Percentiles rank a stretch among this genome's conserved stretches.
Evolutionary conservation across 768 basidiomycete genomes (phyloP).

Genomic region (Suillus occidentalis): DNA sequence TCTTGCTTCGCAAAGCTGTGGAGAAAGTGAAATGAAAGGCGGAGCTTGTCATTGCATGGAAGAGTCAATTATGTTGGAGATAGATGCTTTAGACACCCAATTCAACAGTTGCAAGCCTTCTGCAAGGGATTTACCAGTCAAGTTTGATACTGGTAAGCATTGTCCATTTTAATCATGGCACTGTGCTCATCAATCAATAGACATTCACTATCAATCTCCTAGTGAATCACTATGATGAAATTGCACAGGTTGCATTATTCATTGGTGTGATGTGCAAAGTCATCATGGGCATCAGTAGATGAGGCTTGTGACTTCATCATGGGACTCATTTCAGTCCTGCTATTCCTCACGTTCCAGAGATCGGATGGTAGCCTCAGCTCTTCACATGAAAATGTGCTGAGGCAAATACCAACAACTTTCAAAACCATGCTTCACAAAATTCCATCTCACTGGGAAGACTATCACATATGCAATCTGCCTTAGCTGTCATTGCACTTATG

Average conservation of each 20-base stretch:
- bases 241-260: too few relatives aligned
- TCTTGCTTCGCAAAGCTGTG: neutral
- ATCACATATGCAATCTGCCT: neutral
- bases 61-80: too few relatives aligned
- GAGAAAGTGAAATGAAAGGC: neutral
- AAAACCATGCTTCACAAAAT: constrained; percentile 1
- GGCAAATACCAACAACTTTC: neutral
- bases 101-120: too few relatives aligned
- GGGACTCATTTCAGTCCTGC: constrained; percentile 12
- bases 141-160: too few relatives aligned
- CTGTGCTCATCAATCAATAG: too few relatives aligned
- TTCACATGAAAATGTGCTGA: neutral
- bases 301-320: constrained; percentile 21
- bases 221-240: too few relatives aligned
- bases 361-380: neutral
- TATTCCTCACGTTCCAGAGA: constrained; percentile 1
- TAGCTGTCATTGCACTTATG: constrained; percentile 5
- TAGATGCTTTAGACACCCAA: too few relatives aligned
- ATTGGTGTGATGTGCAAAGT: neutral
- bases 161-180: too few relatives aligned
- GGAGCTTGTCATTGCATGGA: neutral
- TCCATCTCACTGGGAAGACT: neutral
- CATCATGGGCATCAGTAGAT: constrained; percentile 17
- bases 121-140: too few relatives aligned
- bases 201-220: too few relatives aligned